Evolutionary conservation across 495 filamentous ascomycete species (phyloP).

Genomic region (Aspergillus avenaceus): DNA sequence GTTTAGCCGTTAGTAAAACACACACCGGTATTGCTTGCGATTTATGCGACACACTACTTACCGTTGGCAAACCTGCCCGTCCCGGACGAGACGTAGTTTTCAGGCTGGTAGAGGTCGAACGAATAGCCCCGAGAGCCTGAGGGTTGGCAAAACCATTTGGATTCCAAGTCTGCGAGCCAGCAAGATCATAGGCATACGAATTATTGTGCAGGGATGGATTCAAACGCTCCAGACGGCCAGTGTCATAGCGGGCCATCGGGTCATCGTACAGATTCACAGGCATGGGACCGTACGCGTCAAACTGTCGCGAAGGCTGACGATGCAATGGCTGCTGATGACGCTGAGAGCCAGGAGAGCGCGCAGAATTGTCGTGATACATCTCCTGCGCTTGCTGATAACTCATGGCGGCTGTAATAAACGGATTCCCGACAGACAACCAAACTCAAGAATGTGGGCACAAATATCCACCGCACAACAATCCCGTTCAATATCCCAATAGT

Average conservation of each 20-base stretch:
- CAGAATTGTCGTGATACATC: constrained; percentile 59
- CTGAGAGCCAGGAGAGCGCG: constrained; percentile 58
- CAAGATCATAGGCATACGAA: constrained; percentile 56
- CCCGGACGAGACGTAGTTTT: constrained; percentile 49
- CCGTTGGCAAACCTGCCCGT: constrained; percentile 54
- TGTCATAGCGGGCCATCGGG: constrained; percentile 56
- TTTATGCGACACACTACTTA: constrained; percentile 30
- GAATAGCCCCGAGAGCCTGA: constrained; percentile 49
- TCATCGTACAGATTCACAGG: constrained; percentile 63
- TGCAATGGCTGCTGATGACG: constrained; percentile 63
- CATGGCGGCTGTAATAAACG: constrained; percentile 28
- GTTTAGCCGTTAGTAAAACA: not conserved
- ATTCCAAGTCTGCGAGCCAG: constrained; percentile 66
- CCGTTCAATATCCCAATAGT: constrained; percentile 24
- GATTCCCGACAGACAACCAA: constrained; percentile 27
- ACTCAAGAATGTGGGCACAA: constrained; percentile 39
- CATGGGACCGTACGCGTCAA: constrained; percentile 60
- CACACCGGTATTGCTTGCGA: too few relatives aligned
- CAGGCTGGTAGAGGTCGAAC: constrained; percentile 52
- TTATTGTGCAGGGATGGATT: constrained; percentile 50
- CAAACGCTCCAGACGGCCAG: constrained; percentile 55
- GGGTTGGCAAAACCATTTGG: constrained; percentile 50
- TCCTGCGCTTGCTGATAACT: constrained; percentile 59
- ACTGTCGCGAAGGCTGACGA: constrained; percentile 64
- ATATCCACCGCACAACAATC: constrained; percentile 43